Evolutionary conservation across 2,329 filamentous ascomycete genomes (phyloP).

Genomic region (Orbilia quercus): DNA sequence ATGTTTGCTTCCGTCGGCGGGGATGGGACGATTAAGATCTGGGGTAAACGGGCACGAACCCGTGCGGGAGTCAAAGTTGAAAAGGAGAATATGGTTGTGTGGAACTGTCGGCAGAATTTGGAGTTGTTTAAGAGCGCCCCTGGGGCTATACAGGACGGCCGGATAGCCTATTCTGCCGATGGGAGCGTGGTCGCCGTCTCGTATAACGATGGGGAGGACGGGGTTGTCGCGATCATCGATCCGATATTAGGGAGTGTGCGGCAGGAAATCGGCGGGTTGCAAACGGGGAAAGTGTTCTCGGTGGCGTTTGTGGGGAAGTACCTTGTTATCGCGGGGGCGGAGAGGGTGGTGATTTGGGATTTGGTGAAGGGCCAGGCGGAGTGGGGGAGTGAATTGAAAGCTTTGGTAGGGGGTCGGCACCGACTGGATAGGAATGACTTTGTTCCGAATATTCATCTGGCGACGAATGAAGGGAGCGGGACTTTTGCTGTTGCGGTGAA

Average conservation of each 20-base stretch:
- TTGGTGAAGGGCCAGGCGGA: conserved; percentile 80
- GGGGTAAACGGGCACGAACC: conserved; percentile 78
- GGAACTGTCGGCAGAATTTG: conserved; percentile 45
- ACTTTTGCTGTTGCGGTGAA: conserved; percentile 49
- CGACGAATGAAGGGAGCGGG: conserved; percentile 20
- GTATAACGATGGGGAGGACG: conserved; percentile 67
- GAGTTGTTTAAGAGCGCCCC: conserved; percentile 43
- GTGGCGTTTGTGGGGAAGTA: conserved; percentile 78
- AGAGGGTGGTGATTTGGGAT: conserved; percentile 82
- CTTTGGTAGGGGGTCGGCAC: conserved; percentile 16
- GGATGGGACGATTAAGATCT: conserved; percentile 81
- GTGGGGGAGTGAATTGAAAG: conserved; percentile 65
- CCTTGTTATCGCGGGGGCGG: conserved; percentile 76
- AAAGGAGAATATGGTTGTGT: conserved; percentile 45
- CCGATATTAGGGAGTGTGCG: conserved; percentile 74
- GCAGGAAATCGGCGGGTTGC: conserved; percentile 75
- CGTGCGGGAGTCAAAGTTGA: conserved; percentile 69
- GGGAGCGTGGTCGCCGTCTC: conserved; percentile 68
- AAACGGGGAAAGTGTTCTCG: conserved; percentile 73
- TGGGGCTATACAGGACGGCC: conserved; percentile 27
- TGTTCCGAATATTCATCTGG: conserved; percentile 46
- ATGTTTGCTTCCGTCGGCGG: conserved; percentile 87
- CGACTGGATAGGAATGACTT: conserved; percentile 30
- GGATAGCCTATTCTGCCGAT: conserved; percentile 43
- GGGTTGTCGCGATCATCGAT: conserved; percentile 73